Conservation (phyloP, 2,329 filamentous ascomycete species). For the Fusarium protoensiforme region DNA sequence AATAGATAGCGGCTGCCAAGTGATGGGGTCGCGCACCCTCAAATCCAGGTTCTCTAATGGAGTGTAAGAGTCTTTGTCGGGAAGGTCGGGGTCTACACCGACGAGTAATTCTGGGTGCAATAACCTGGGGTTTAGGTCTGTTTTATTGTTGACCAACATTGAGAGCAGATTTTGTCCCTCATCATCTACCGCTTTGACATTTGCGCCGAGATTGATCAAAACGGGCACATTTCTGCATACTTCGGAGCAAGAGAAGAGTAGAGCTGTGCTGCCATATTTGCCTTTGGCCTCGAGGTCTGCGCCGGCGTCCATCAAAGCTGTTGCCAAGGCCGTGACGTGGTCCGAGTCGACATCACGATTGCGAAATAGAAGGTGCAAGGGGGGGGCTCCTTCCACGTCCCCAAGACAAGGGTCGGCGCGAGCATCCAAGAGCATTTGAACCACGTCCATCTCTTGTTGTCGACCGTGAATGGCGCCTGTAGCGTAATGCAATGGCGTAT, state of each 20-base stretch:
- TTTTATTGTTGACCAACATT: background rate
- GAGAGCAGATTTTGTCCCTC: background rate
- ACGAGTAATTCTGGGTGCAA: background rate
- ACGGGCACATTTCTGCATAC: background rate
- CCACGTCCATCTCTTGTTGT: background rate
- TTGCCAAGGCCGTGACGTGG: background rate
- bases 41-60: background rate
- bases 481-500: background rate
- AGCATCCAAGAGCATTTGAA: background rate
- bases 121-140: background rate
- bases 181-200: background rate
- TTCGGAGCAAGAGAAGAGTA: background rate
- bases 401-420: background rate
- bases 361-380: background rate
- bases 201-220: background rate
- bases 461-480: too few species aligned
- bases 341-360: background rate
- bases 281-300: background rate
- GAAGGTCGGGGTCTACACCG: background rate
- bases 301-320: background rate
- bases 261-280: background rate
- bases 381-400: rapidly evolving
- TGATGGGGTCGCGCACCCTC: background rate
- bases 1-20: background rate
- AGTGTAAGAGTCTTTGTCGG: background rate